Percentiles rank a stretch among this genome's conserved stretches.
Conservation (phyloP, 768 basidiomycete species). For the Boletellus ananas region DNA sequence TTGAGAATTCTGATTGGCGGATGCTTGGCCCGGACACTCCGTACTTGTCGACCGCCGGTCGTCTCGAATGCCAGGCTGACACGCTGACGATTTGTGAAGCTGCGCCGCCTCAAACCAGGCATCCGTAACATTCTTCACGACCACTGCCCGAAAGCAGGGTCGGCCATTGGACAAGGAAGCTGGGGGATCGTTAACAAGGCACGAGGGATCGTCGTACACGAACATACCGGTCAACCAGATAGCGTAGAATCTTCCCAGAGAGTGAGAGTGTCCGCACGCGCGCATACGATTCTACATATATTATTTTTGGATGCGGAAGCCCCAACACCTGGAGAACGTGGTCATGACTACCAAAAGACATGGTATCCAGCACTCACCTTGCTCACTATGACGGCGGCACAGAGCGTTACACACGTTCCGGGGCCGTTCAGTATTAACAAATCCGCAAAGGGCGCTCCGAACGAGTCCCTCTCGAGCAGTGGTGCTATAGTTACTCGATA, state of each 20-base stretch:
- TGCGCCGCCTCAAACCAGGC: conserved; percentile 50
- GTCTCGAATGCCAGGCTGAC: no score
- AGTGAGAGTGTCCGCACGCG: conserved; percentile 78
- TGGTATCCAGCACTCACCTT: conserved; percentile 48
- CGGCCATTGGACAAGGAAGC: conserved; percentile 93
- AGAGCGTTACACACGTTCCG: conserved; percentile 85
- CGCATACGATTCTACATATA: conserved; percentile 95
- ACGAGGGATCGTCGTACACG: conserved; percentile 49
- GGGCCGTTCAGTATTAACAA: conserved; percentile 90
- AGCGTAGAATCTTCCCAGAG: conserved; percentile 76
- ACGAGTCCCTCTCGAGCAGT: conserved; percentile 26
- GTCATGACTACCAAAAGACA: conserved; percentile 5
- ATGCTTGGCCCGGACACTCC: no score
- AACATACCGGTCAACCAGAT: conserved; percentile 75
- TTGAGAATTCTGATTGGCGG: no score
- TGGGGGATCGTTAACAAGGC: conserved; percentile 22
- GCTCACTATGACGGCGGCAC: conserved; percentile 64
- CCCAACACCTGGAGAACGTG: conserved; percentile 60
- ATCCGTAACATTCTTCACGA: conserved; percentile 54
- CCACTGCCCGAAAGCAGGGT: conserved; percentile 40
- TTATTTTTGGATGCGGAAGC: conserved; percentile 60
- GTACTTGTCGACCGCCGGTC: no score
- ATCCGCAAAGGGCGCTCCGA: conserved; percentile 51
- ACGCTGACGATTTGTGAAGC: background rate
- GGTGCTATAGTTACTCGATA: conserved; percentile 58